Evolutionary conservation across 495 filamentous ascomycete species (phyloP), one percentile per base, ranked within the genome.

Genomic region (Penicillium crystallinum): DNA sequence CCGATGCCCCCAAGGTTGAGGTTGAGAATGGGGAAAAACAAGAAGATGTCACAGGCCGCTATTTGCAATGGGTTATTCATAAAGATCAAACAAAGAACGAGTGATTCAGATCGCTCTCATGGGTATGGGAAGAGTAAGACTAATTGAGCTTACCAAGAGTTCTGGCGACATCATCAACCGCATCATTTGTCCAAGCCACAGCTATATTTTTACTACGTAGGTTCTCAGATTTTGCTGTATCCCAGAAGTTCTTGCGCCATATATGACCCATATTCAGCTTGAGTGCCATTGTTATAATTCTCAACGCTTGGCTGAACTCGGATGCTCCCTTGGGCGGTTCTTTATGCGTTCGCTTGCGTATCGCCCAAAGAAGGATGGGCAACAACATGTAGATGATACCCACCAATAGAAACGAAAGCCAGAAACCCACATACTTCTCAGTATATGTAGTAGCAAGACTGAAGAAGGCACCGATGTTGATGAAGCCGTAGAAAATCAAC

Each of bases 161-260:
- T 12, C 74, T 68, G 15, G 63, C 59, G 30, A 74, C 69, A 34
- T 82, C 77, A 19, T 73, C 68, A 2, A 83, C 70, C 15, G 76
- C 63, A 23, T 74, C 69, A 30, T 79, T 77, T 11, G 74, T 72
- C 69, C 77, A 82, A 25, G 52, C 36, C 12, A 73, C 70, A 0
- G 30, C 45, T 29, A 78, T 72, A 5, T 78, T 78, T 11, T 71
- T 63, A 15, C 68, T 70, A 10, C 71, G 72, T 42, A 87, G 74
- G 39, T 75, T 64, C 37, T 78, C 80, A 0, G 87, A 85, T 58
- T 81, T 84, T 15, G 82, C 87, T 2, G 77, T 61, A 6, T 90
- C 78, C 75, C 78, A 87, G 64, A 86, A 86, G 23, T 77, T 74
- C 30, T 72, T 67, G 4, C 77, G 75, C 60, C 80, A 80, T 7